Conservation (phyloP, 1,284 basidiomycete species). For the Ustilago shanxiensis region DNA sequence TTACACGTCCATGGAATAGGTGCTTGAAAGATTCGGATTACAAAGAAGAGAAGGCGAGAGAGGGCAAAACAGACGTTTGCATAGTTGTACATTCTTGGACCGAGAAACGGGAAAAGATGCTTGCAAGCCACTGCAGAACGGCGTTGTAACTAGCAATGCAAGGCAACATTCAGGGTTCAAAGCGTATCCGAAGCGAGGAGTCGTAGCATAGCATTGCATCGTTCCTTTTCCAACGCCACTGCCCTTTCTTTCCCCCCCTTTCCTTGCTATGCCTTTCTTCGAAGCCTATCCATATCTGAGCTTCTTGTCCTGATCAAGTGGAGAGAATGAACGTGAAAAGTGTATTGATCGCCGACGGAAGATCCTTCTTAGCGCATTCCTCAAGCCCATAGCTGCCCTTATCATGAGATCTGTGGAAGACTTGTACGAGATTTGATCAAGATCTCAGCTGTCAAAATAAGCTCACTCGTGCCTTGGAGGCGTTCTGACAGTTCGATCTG, state of each 20-base stretch:
- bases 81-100: neutral
- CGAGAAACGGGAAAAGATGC: neutral
- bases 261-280: neutral
- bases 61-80: too few species aligned
- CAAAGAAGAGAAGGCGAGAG: too few species aligned
- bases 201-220: conserved; percentile 1
- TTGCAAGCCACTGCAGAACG: neutral
- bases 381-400: too few species aligned
- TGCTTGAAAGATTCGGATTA: neutral
- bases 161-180: neutral
- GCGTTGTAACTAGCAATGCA: too few species aligned
- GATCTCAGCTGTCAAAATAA: too few species aligned
- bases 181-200: conserved; percentile 12
- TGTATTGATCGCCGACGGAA: neutral
- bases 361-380: neutral
- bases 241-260: too few species aligned
- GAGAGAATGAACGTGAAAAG: conserved; percentile 2
- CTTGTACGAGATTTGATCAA: too few species aligned
- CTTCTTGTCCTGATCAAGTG: too few species aligned
- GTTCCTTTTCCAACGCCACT: conserved; percentile 4
- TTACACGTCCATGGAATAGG: too few species aligned
- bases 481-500: neutral
- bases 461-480: neutral
- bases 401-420: too few species aligned
- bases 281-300: neutral